Evolutionary conservation across 2,329 filamentous ascomycete genomes (phyloP), one percentile per base, ranked within the genome.

Genomic region (Fusarium tuaranense): DNA sequence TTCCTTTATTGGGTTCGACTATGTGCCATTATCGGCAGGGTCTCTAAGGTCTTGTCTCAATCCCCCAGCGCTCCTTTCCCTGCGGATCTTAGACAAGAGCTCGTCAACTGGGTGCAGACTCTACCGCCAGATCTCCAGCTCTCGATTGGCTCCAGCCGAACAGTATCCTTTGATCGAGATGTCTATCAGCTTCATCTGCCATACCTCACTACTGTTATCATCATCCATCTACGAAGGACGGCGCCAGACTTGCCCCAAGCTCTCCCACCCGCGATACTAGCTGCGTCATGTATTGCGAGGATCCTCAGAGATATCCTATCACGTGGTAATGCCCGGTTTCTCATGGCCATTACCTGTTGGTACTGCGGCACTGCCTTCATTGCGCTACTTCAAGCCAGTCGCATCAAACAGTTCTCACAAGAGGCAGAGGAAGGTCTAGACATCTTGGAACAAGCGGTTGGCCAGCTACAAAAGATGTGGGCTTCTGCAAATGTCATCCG

Each of bases 281-380:
- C 75, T 7, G 75, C 75, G 1, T 77, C 75, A 0, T 77, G 75
- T 2, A 77, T 77, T 7, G 72, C 75, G 0, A 62, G 75, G 25
- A 59, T 77, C 5, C 65, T 86, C 9, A 71, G 81, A 36, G 84
- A 86, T 39, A 80, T 83, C 4, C 68, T 86, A 0, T 79, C 80
- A 1, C 80, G 84, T 0, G 84, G 84, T 0, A 80, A 83, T 34
- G 80, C 81, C 0, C 75, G 83, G 1, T 86, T 85, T 51, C 79
- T 86, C 1, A 84, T 84, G 80, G 83, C 82, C 1, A 85, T 86
- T 10, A 82, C 82, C 0, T 84, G 83, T 41, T 86, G 84, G 84
- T 84, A 86, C 57, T 78, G 79, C n/a, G 82, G 82, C 0, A 84
- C 83, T 1, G 84, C 84, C 0, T 83, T 86, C 27, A 81, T 86